Percentiles rank a stretch among this genome's conserved stretches.
Conservation (phyloP, 805 yeast species). For the Sugiyamaella chiloensis region DNA sequence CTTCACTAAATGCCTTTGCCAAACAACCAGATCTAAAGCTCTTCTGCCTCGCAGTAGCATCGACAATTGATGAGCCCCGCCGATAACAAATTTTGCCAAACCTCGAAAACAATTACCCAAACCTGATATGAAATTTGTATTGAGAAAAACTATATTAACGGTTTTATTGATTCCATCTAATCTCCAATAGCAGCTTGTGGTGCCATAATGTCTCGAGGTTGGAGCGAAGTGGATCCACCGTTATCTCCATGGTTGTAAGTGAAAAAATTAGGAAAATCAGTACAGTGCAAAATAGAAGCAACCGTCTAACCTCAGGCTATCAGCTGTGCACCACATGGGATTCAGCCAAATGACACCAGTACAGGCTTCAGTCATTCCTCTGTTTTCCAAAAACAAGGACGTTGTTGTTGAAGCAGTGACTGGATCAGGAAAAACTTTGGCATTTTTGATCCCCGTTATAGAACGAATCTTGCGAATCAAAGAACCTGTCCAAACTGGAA, state of each 20-base stretch:
- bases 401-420: slow-evolving; percentile 97
- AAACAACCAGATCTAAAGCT: no score
- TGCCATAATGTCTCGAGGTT: slow-evolving; percentile 57
- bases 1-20: no score
- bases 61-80: no score
- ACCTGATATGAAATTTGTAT: no score
- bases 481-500: slow-evolving; percentile 26
- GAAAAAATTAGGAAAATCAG: not conserved
- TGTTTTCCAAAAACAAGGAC: slow-evolving; percentile 79
- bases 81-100: no score
- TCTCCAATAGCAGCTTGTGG: no score
- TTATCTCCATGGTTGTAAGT: slow-evolving; percentile 64
- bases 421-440: slow-evolving; percentile 97
- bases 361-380: slow-evolving; percentile 91
- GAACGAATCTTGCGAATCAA: slow-evolving; percentile 51
- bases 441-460: slow-evolving; percentile 78
- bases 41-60: no score
- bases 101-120: no score
- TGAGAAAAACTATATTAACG: no score
- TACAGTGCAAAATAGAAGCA: slow-evolving; percentile 11
- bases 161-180: no score
- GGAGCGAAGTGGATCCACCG: slow-evolving; percentile 54
- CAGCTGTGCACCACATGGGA: slow-evolving; percentile 72
- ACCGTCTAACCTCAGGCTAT: slow-evolving; percentile 26
- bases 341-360: slow-evolving; percentile 90